phyloP scores from a whole-genome alignment of 2,329 filamentous ascomycete species.

The Lachnellula subtilissima region DNA sequence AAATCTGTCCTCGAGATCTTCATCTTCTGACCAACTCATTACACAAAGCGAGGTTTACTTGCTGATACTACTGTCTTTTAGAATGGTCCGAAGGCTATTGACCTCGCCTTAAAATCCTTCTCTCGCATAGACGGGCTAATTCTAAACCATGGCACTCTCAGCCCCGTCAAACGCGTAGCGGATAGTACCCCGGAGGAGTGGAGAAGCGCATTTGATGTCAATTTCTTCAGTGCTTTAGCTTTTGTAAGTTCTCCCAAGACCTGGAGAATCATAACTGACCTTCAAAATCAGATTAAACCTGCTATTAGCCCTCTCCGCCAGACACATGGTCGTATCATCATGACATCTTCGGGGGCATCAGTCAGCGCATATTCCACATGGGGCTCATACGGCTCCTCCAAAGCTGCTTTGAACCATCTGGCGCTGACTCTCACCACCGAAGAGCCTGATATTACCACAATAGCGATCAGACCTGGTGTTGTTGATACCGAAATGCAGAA shows the following conservation, averaged over 20 bases:
- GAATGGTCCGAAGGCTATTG: constrained; percentile 56
- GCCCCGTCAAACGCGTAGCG: constrained; percentile 67
- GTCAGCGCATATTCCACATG: constrained; percentile 62
- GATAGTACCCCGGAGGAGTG: constrained; percentile 69
- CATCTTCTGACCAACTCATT: no score
- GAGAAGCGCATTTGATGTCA: constrained; percentile 72
- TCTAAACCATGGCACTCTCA: constrained; percentile 79
- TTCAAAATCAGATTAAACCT: constrained; percentile 55
- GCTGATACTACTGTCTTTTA: constrained; percentile 8
- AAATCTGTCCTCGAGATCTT: no score
- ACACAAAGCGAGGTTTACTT: not conserved
- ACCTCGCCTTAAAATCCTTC: constrained; percentile 62
- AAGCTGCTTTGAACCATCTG: constrained; percentile 79
- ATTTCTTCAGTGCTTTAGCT: constrained; percentile 78
- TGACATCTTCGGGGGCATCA: constrained; percentile 77
- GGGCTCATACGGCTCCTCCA: constrained; percentile 77
- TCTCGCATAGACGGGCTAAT: constrained; percentile 75
- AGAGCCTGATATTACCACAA: constrained; percentile 68
- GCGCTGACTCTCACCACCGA: constrained; percentile 68
- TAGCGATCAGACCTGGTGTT: constrained; percentile 72
- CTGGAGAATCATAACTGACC: not conserved
- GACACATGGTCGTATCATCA: constrained; percentile 65
- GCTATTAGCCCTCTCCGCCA: constrained; percentile 64
- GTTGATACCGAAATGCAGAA: constrained; percentile 89
- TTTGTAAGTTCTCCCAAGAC: constrained; percentile 51